Evolutionary conservation across 2,329 filamentous ascomycete genomes (phyloP), one percentile per base, ranked within the genome.

Genomic region (Ceratocystis cubensis): DNA sequence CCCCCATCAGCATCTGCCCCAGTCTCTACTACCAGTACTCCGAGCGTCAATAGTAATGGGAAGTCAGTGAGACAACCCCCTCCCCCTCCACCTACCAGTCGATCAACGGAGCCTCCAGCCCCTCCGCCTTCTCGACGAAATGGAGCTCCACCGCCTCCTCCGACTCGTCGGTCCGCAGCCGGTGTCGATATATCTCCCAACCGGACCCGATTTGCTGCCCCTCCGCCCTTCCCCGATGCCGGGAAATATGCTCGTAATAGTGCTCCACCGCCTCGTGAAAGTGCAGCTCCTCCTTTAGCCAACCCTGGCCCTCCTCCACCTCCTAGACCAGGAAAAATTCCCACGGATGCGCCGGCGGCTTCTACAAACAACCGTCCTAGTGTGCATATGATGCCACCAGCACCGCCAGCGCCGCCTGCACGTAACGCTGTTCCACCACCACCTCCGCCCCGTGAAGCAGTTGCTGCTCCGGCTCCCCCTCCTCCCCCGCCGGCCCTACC

Each of bases 191-290:
- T 85, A 22, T 82, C 72, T 37, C 75, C 75, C 17, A 82, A 85
- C 25, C 82, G 86, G 64, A 84, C 84, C 7, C 82, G 81, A 71
- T 97, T 96, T 78, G 83, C 86, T 70, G 93, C 90, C 7, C 94
- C 94, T 59, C 94, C 94, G 44, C 89, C 93, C 1, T 77, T 97
- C 68, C 85, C 90, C 66, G 92, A 96, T 75, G 94, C 94, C 67
- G 94, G 94, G 46, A 96, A 90, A 75, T 94, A 85, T 73, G 91
- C 88, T 2, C 81, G 86, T 76, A 82, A 86, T 76, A 82, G 75
- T 20, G 59, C 66, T 8, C 66, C 61, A 3, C 67, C 67, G 5
- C 68, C 68, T 25, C 69, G 66, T 20, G 46, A 48, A n/a, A 44
- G 61, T n/a, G 25, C 61, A 1, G 61, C 61, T 17, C 28, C 65